Percentiles rank a stretch among this genome's conserved stretches.
These are phyloP conservation scores for Moringa oleifera DNA, from an alignment of 345 rosid species.

Conservation along the genomic window DNA sequence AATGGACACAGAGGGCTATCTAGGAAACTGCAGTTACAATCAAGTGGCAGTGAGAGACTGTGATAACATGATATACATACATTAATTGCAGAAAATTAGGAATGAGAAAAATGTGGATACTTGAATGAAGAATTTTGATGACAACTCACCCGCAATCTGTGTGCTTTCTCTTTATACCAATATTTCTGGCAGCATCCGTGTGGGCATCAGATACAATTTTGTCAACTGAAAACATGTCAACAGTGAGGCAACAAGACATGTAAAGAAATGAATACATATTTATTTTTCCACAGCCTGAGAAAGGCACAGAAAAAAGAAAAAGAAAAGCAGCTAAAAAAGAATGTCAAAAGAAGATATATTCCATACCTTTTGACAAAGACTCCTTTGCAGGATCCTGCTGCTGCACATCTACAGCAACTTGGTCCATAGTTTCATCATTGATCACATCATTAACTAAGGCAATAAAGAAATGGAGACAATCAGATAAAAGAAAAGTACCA, in stretches of 20 bases:
- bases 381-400: slow-evolving; percentile 24
- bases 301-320: slow-evolving; percentile 8
- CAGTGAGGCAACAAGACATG: slow-evolving; percentile 6
- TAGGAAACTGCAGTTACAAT: background rate
- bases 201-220: slow-evolving; percentile 26
- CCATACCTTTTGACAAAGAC: slow-evolving; percentile 29
- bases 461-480: slow-evolving; percentile 8
- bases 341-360: slow-evolving; percentile 9
- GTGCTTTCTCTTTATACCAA: slow-evolving; percentile 59
- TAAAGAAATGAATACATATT: background rate
- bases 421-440: slow-evolving; percentile 30
- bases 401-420: slow-evolving; percentile 16
- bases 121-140: slow-evolving; percentile 7
- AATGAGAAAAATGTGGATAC: background rate
- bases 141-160: slow-evolving; percentile 47
- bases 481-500: too few relatives aligned
- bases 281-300: background rate
- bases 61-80: background rate
- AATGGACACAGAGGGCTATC: background rate
- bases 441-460: slow-evolving; percentile 27
- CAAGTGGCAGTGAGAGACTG: background rate
- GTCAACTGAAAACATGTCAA: slow-evolving; percentile 37
- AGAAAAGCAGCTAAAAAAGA: background rate
- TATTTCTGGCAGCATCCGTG: slow-evolving; percentile 33
- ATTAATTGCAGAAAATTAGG: background rate